These are phyloP conservation scores for Heliamphora ciliata DNA, from an alignment of 179 eudicot species.

Conservation along the genomic window DNA sequence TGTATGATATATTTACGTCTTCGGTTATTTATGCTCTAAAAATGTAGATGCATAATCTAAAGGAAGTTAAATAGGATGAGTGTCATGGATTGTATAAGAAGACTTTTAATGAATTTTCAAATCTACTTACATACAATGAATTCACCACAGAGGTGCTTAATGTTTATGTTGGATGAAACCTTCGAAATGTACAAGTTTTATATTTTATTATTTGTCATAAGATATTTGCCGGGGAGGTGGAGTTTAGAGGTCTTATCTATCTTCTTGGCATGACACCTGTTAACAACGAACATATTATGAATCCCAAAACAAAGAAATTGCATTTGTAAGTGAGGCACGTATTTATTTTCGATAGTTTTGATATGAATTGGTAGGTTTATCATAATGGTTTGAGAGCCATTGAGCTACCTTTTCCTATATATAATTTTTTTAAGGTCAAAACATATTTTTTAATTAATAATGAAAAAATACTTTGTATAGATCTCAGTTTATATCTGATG, in stretches of 20 bases:
- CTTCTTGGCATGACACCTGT: conserved; percentile 91
- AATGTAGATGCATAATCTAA: conserved; percentile 69
- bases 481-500: not conserved
- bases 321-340: conserved; percentile 86
- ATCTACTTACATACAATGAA: conserved; percentile 68
- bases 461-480: not conserved
- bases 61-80: conserved; percentile 75
- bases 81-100: conserved; percentile 81
- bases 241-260: conserved; percentile 81
- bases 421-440: too few relatives aligned
- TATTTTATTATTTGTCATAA: not conserved
- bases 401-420: not conserved
- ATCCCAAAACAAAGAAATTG: conserved; percentile 85
- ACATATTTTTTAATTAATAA: not conserved
- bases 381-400: not conserved
- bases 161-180: not conserved
- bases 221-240: conserved; percentile 79
- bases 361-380: conserved; percentile 73
- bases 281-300: conserved; percentile 77
- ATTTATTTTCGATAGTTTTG: conserved; percentile 90
- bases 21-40: not conserved
- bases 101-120: conserved; percentile 81
- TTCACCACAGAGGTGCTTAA: conserved; percentile 81
- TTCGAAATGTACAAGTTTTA: not conserved
- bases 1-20: not conserved